Base-by-base conservation (phyloP, 345 rosid genomes). In the Populus tremula region DNA sequence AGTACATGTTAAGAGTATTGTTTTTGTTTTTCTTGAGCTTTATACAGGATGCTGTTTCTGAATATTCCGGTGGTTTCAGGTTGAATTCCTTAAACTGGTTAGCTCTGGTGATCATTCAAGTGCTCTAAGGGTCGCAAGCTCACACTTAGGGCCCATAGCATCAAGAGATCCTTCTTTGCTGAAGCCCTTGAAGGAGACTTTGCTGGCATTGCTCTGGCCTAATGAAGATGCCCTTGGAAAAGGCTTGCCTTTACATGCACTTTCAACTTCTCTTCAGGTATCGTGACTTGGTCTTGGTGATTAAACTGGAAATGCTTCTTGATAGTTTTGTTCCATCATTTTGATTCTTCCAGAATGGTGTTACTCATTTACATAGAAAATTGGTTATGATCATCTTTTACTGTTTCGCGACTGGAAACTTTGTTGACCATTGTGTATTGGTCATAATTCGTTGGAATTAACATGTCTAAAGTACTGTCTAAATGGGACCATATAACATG, bases 251-350 rank as follows among this genome's bases (percentile, higher is more conserved):
- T 84, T 95, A 76, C 87, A 85, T 79, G 73, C 90, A 73, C 93
- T 95, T 59, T 91, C 94, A 41, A 92, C 90, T 82, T 91, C 97
- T 50, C 91, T 95, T 69, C 98, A 95, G 96, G 99, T 95, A 85
- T 38, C 35, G 17, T 41, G 53, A 14, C 54, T 11, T 71, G 27
- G 23, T 13, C 62, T 67, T 45, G 35, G 16, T 45, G 66, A 71
- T n/a, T 70, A 39, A 8, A n/a, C 18, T 39, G 23, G 29, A 56
- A 64, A 20, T 33, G 8, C 21, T 33, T 59, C 12, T 14, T 53
- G 65, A 8, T 21, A 59, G 64, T 59, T 38, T 8, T 39, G 43
- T 39, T 8, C 43, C 43, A 39, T 39, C 8, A 4, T 47, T 47
- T 14, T 14, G 53, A 41, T 41, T 41, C 5, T 14, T 47, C 4